These are phyloP conservation scores for Mycena olivaceomarginata DNA, from an alignment of 768 basidiomycete species.

Conservation along the genomic window DNA sequence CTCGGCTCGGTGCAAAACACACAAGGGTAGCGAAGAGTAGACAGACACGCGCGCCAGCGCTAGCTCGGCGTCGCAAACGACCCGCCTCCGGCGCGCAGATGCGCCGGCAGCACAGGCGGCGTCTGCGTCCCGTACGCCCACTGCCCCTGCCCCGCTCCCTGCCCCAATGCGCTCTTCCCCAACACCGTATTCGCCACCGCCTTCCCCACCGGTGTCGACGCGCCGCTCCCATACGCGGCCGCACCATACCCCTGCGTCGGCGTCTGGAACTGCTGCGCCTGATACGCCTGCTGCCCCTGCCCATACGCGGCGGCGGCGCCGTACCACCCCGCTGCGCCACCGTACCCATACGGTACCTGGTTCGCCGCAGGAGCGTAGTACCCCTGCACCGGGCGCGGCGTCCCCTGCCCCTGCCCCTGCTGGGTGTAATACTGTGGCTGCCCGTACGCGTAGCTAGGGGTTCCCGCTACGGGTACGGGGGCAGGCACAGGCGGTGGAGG, in stretches of 20 bases:
- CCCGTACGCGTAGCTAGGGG: slow-evolving; percentile 27
- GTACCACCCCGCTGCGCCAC: slow-evolving; percentile 14
- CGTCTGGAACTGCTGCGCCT: neutral
- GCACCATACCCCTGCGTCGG: slow-evolving; percentile 56
- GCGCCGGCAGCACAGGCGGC: slow-evolving; percentile 52
- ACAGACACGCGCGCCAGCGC: neutral
- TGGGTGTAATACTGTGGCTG: slow-evolving; percentile 35
- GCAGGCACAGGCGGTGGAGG: slow-evolving; percentile 54
- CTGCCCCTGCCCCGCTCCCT: neutral
- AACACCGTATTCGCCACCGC: slow-evolving; percentile 75
- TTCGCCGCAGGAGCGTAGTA: slow-evolving; percentile 4
- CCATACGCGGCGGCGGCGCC: slow-evolving; percentile 30
- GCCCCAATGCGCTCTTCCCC: slow-evolving; percentile 30
- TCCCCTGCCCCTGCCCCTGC: slow-evolving; percentile 46
- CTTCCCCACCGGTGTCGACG: slow-evolving; percentile 55
- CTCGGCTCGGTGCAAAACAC: neutral
- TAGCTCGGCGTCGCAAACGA: slow-evolving; percentile 15
- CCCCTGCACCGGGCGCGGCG: neutral
- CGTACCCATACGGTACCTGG: slow-evolving; percentile 36
- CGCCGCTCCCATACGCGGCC: slow-evolving; percentile 51
- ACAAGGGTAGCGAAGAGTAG: neutral
- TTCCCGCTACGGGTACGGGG: slow-evolving; percentile 43
- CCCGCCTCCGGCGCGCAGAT: slow-evolving; percentile 45
- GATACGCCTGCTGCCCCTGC: slow-evolving; percentile 30
- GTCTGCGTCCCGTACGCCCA: slow-evolving; percentile 33